Base-by-base conservation (phyloP, 768 basidiomycete genomes). In the Psilocybe tampanensis region DNA sequence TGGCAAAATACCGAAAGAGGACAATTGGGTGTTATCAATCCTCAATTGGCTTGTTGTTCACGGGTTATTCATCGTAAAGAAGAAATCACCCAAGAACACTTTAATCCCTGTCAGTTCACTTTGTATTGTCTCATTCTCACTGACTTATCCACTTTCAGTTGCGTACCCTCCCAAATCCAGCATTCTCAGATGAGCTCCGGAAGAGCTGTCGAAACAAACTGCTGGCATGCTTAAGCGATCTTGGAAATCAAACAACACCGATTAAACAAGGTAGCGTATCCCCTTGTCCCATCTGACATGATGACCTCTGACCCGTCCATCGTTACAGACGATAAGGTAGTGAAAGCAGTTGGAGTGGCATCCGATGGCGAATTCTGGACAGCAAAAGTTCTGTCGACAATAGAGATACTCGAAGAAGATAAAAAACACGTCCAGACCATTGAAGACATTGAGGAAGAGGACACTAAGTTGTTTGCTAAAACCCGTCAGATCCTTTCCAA, bases 1-100 rank as follows among this genome's bases (percentile, higher is more conserved):
- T 66, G 84, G 86, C 12, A 80, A 85, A 1, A 82, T 95, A 45
- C 91, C 89, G 3, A 94, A 92, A 67, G 79, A 80, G 42, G 94
- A 96, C 67, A 78, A 78, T 33, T 94, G 93, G 87, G 77, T 95
- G 18, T 77, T 81, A 54, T 74, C 78, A 11, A 74, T 95, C 52
- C 76, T 98, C 23, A 86, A 95, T 58, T 97, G 94, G 83, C 76
- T 97, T 42, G 71, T 82, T 58, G 81, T 94, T 7, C 80, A 97
- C 58, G 95, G 94, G 0, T 80, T 96, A 44, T 97, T 94, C 68
- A 70, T 81, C 18, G 72, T 94, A 60, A 81, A 81, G 63, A 94
- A 92, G 73, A 85, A 84, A 67, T 84, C 86, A 21, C 81, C 83
- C 55, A 90, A 89, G 68, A 89, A 81, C 58, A 59, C 75, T 1